These are phyloP conservation scores for Periglandula ipomoeae DNA, from an alignment of 2,329 filamentous ascomycete genomes.

Conservation along the genomic window DNA sequence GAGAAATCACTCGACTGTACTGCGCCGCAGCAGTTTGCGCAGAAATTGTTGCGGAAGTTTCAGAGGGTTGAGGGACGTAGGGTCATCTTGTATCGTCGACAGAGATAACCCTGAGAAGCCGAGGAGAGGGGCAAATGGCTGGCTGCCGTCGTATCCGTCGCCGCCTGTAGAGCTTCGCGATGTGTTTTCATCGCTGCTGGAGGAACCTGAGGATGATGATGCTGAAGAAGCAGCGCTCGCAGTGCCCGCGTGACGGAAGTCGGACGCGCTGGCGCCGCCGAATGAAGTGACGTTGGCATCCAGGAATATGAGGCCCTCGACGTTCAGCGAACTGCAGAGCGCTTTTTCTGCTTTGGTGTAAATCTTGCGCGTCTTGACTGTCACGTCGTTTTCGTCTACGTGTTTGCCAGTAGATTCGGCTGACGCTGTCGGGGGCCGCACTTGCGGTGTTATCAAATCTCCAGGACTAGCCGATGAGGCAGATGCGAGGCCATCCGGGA, in stretches of 20 bases:
- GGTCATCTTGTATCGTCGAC: slow-evolving; percentile 24
- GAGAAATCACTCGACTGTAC: slow-evolving; percentile 22
- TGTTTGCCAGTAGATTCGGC: background rate
- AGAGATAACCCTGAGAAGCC: slow-evolving; percentile 25
- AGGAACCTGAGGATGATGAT: background rate
- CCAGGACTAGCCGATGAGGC: background rate
- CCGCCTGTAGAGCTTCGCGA: background rate
- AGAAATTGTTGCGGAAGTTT: slow-evolving; percentile 30
- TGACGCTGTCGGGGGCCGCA: background rate
- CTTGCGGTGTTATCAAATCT: background rate
- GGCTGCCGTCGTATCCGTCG: slow-evolving; percentile 3
- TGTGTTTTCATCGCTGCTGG: slow-evolving; percentile 16
- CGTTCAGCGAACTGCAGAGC: slow-evolving; percentile 1
- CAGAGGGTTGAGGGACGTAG: slow-evolving; percentile 8
- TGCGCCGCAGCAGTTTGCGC: slow-evolving; percentile 29
- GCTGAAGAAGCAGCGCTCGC: slow-evolving; percentile 10
- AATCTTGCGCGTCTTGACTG: background rate
- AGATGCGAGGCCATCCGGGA: too few species aligned
- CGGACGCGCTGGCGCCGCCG: background rate
- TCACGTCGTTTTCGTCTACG: background rate
- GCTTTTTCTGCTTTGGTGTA: slow-evolving; percentile 4
- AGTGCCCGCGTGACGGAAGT: slow-evolving; percentile 19
- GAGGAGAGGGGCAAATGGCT: slow-evolving; percentile 17
- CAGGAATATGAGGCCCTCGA: slow-evolving; percentile 2
- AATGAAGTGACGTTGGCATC: slow-evolving; percentile 1